Percentiles rank a stretch among this genome's conserved stretches.
phyloP scores from a whole-genome alignment of 2,329 filamentous ascomycete genomes.

The Diaporthe ampelina region DNA sequence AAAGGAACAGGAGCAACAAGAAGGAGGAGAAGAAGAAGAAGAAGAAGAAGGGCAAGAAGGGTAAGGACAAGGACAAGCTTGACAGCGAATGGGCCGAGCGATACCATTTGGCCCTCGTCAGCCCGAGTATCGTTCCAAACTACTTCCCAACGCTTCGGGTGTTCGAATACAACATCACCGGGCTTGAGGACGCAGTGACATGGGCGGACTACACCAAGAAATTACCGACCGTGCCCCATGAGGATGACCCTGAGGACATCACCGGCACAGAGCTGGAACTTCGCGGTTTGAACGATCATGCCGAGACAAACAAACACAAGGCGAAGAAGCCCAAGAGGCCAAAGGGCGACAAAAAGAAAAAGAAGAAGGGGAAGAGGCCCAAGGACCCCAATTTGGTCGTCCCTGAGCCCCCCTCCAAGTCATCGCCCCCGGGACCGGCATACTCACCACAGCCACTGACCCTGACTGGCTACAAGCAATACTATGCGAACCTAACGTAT shows the following conservation, averaged over 20 bases:
- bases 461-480: conserved; percentile 86
- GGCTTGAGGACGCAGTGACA: conserved; percentile 70
- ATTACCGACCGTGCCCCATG: conserved; percentile 31
- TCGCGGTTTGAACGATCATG: conserved; percentile 43
- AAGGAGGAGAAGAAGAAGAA: conserved; percentile 50
- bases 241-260: neutral
- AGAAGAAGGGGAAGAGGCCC: conserved; percentile 59
- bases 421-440: conserved; percentile 84
- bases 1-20: conserved; percentile 43
- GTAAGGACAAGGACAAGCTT: conserved; percentile 63
- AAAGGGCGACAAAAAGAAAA: conserved; percentile 56
- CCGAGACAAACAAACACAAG: conserved; percentile 50
- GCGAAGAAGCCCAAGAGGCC: conserved; percentile 46
- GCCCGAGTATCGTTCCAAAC: conserved; percentile 91
- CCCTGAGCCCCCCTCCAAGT: conserved; percentile 80
- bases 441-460: conserved; percentile 89
- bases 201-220: conserved; percentile 57
- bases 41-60: conserved; percentile 54
- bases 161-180: conserved; percentile 92
- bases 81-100: conserved; percentile 88
- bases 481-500: conserved; percentile 92
- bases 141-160: conserved; percentile 92
- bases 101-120: conserved; percentile 84
- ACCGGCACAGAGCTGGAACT: conserved; percentile 43
- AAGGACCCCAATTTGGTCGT: conserved; percentile 72